phyloP scores from a whole-genome alignment of 2,329 filamentous ascomycete genomes.

The Ascochyta viciae-villosae region DNA sequence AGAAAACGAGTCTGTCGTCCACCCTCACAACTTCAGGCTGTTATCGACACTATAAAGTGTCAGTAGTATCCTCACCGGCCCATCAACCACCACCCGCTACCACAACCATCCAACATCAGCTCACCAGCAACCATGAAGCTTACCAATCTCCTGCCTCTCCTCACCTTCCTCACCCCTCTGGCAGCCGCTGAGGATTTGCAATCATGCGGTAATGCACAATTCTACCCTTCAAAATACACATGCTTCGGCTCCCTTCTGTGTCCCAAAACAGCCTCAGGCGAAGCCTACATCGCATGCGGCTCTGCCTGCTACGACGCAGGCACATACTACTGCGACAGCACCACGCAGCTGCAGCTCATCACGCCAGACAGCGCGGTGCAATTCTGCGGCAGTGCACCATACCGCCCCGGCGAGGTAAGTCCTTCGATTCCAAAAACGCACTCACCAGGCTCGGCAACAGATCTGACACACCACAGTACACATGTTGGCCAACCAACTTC shows the following conservation, averaged over 20 bases:
- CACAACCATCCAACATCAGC: too few species aligned
- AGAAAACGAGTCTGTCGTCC: not conserved
- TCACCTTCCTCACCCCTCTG: conserved; percentile 4
- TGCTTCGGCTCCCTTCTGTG: conserved; percentile 14
- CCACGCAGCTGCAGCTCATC: conserved; percentile 12
- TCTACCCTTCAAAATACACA: conserved; percentile 16
- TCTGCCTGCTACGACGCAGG: conserved; percentile 12
- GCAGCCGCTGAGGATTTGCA: conserved; percentile 8
- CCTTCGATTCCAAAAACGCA: too few species aligned
- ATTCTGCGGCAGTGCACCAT: conserved; percentile 12
- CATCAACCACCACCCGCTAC: not conserved
- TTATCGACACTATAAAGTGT: too few species aligned
- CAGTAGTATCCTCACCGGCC: not conserved
- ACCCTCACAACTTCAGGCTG: not conserved
- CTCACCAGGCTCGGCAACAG: too few species aligned
- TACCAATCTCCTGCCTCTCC: not conserved
- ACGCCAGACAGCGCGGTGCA: conserved; percentile 5
- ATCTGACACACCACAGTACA: not conserved
- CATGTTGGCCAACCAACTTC: too few species aligned
- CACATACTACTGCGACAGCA: conserved; percentile 15
- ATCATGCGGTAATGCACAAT: conserved; percentile 7
- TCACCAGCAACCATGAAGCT: conserved; percentile 6
- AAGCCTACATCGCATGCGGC: conserved; percentile 15
- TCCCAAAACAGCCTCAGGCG: conserved; percentile 7
- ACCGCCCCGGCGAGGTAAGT: not conserved